Base-by-base conservation (phyloP, 1,284 basidiomycete species). In the Apiotrichum sp. region DNA sequence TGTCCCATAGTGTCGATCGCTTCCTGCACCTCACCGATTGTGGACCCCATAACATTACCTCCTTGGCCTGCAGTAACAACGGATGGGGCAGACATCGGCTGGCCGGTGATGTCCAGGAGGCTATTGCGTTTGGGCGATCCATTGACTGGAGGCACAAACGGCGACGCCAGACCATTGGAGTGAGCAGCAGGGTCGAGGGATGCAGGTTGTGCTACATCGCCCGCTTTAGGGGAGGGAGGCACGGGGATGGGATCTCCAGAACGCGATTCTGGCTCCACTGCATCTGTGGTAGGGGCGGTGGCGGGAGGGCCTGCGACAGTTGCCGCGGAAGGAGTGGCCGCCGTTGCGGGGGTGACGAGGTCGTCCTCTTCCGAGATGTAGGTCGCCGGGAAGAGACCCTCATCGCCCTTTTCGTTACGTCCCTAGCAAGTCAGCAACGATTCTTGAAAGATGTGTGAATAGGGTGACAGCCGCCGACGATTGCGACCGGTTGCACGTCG, bases 371-470 rank as follows among this genome's bases (percentile, higher is more conserved):
- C 77, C 0, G 87, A 82, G 3, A 93, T 97, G 74, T 98, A 98
- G 59, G 85, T 87, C 65, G 88, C 83, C 3, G 95, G 96, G 70
- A 98, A 98, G 7, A 98, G 80, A 7, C 95, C 95, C 33, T 83
- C 78, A 71, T 87, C 86, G 5, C 93, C 93, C 33, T 82, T 79
- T 13, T 83, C 73, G 74, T 95, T 96, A 44, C 86, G 86, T 41
- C 95, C 95, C 88, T 93, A 75, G 39, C 39, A 48, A 41, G 45
- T 60, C 53, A 60, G 58, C 46, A 38, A 38, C 13, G 33, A n/a
- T n/a, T n/a, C n/a, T n/a, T n/a, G n/a, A n/a, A n/a, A n/a, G n/a
- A n/a, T n/a, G n/a, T n/a, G n/a, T n/a, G n/a, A n/a, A n/a, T n/a
- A n/a, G n/a, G n/a, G n/a, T n/a, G n/a, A n/a, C n/a, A n/a, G n/a